These are phyloP conservation scores for Epichloe festucae DNA, from an alignment of 2,329 filamentous ascomycete genomes.

Conservation along the genomic window DNA sequence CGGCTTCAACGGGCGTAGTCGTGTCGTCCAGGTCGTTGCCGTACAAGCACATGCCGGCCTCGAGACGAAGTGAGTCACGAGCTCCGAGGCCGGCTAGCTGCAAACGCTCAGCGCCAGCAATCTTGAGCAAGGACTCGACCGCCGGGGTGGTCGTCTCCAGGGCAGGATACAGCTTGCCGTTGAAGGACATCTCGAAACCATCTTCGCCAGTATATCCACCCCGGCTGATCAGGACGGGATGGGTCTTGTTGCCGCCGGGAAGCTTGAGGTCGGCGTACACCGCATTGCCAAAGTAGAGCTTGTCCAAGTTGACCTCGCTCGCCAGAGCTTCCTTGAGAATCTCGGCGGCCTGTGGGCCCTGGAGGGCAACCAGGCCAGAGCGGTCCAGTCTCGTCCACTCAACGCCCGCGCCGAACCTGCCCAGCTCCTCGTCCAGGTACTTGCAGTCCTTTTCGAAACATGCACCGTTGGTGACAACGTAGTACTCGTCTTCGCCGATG, in stretches of 20 bases:
- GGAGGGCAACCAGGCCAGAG: conserved; percentile 74
- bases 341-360: conserved; percentile 65
- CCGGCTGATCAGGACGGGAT: conserved; percentile 55
- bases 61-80: conserved; percentile 80
- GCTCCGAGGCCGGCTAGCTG: conserved; percentile 81
- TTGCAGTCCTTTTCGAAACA: conserved; percentile 78
- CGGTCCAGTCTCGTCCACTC: conserved; percentile 58
- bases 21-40: conserved; percentile 87
- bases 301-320: conserved; percentile 42
- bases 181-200: conserved; percentile 88
- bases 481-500: conserved; percentile 62
- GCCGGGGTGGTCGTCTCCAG: conserved; percentile 34
- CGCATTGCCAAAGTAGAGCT: conserved; percentile 72
- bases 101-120: conserved; percentile 47
- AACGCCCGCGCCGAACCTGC: conserved; percentile 38
- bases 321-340: conserved; percentile 54
- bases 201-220: conserved; percentile 97
- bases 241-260: conserved; percentile 31
- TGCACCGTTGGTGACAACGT: conserved; percentile 90
- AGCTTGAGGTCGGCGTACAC: conserved; percentile 53
- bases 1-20: conserved; percentile 46
- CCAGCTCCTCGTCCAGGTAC: conserved; percentile 61
- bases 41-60: conserved; percentile 99
- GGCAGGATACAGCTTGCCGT: conserved; percentile 27
- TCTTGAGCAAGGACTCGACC: conserved; percentile 55